Percentiles rank a stretch among this genome's conserved stretches.
Conservation (phyloP, 768 basidiomycete species). For the Tricholoma terreum region DNA sequence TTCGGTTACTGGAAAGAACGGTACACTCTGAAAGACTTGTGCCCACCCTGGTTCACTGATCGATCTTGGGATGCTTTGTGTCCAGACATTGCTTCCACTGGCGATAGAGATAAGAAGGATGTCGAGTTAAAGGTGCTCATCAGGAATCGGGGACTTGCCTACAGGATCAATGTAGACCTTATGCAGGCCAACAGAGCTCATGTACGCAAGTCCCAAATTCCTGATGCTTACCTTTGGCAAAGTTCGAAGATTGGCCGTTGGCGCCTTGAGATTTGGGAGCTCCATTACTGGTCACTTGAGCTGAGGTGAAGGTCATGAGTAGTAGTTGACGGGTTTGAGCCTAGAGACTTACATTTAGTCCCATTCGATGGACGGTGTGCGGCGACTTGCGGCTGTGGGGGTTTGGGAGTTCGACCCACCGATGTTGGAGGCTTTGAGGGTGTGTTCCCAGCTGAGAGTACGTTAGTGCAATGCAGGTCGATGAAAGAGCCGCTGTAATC, state of each 20-base stretch:
- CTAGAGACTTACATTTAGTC: neutral
- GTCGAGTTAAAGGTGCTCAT: neutral
- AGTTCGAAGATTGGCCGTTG: neutral
- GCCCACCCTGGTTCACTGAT: neutral
- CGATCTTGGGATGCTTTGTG: no score
- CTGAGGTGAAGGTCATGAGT: neutral
- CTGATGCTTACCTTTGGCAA: neutral
- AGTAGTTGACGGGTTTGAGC: neutral
- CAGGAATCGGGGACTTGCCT: neutral
- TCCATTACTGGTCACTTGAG: neutral
- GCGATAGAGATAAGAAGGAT: neutral
- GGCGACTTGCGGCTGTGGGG: neutral
- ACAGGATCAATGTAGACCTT: neutral
- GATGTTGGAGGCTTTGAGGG: neutral
- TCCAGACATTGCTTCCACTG: neutral
- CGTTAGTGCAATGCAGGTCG: neutral
- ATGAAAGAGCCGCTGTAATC: neutral
- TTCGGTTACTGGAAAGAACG: neutral
- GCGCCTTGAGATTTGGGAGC: neutral
- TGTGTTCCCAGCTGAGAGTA: neutral
- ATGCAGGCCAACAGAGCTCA: neutral
- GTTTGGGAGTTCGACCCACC: neutral
- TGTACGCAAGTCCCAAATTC: neutral
- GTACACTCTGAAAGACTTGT: neutral
- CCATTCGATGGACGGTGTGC: neutral